Evolutionary conservation across 2,329 filamentous ascomycete species (phyloP).

Genomic region (Fusarium pseudocircinatum): DNA sequence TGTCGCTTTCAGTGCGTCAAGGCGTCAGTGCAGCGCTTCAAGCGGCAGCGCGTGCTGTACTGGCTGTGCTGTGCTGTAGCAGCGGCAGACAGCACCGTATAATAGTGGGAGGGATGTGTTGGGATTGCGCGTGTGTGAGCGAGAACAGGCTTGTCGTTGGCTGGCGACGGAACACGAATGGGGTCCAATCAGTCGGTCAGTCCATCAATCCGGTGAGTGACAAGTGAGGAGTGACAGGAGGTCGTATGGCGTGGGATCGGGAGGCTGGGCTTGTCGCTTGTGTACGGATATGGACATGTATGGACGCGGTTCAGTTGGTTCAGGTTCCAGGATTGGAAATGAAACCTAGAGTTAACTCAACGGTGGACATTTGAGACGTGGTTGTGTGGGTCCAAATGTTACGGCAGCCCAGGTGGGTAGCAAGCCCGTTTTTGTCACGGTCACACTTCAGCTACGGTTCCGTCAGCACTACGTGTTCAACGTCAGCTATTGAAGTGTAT

Average conservation of each 20-base stretch:
- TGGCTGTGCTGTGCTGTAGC: constrained; percentile 7
- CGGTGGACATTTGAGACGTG: constrained; percentile 35
- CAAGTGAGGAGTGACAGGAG: constrained; percentile 12
- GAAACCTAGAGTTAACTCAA: constrained; percentile 36
- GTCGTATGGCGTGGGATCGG: constrained; percentile 20
- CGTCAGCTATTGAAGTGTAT: background rate
- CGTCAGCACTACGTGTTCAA: background rate
- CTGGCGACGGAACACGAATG: constrained; percentile 30
- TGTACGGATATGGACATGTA: constrained; percentile 32
- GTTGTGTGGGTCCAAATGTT: constrained; percentile 37
- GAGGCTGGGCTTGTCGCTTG: constrained; percentile 39
- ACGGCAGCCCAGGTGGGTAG: background rate
- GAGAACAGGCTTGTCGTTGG: constrained; percentile 34
- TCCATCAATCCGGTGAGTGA: constrained; percentile 12
- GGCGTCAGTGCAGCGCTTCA: constrained; percentile 35
- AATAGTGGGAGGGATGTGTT: constrained; percentile 18
- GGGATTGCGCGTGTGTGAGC: constrained; percentile 25
- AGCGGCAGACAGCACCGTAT: constrained; percentile 22
- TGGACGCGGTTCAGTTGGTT: constrained; percentile 41
- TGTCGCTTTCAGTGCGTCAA: constrained; percentile 19
- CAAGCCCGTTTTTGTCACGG: constrained; percentile 33
- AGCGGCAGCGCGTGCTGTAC: constrained; percentile 29
- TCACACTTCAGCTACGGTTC: constrained; percentile 7
- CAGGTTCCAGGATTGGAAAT: constrained; percentile 41
- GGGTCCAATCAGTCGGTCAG: constrained; percentile 23